These are phyloP conservation scores for Tylopilus subfusipes DNA, from an alignment of 768 basidiomycete species.

Conservation along the genomic window DNA sequence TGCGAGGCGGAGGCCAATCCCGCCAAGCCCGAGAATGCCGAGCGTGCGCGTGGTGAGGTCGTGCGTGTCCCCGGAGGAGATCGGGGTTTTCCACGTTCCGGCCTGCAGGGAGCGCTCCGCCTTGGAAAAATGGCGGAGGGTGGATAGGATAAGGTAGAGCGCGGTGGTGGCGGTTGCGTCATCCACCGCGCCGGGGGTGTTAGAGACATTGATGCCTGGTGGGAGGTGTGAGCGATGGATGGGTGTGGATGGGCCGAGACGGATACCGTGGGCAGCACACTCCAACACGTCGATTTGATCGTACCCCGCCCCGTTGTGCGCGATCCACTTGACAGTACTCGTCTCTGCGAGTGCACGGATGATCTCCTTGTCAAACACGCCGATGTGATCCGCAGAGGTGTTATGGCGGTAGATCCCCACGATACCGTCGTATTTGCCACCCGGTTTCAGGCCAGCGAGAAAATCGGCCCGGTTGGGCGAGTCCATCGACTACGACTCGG, in stretches of 20 bases:
- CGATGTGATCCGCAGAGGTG: conserved; percentile 59
- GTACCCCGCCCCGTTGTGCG: conserved; percentile 91
- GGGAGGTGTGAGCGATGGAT: neutral
- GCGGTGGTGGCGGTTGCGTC: conserved; percentile 91
- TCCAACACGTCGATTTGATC: conserved; percentile 80
- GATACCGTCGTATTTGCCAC: conserved; percentile 69
- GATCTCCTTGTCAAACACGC: conserved; percentile 77
- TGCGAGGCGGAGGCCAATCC: conserved; percentile 69
- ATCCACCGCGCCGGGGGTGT: conserved; percentile 87
- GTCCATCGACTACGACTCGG: conserved; percentile 45
- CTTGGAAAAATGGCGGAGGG: conserved; percentile 67
- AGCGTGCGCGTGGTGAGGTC: conserved; percentile 69
- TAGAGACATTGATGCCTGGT: conserved; percentile 64
- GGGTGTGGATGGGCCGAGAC: neutral
- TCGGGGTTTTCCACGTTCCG: conserved; percentile 58
- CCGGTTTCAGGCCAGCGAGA: conserved; percentile 55
- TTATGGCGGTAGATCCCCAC: conserved; percentile 82
- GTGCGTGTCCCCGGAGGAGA: conserved; percentile 47
- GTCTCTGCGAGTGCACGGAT: conserved; percentile 57
- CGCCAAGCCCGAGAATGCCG: conserved; percentile 72
- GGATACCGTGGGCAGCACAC: conserved; percentile 63
- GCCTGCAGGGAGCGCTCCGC: conserved; percentile 53
- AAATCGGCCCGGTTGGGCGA: conserved; percentile 66
- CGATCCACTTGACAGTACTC: conserved; percentile 74
- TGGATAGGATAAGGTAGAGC: conserved; percentile 76